phyloP scores from a whole-genome alignment of 257 asterid species.

The Rauvolfia tetraphylla region DNA sequence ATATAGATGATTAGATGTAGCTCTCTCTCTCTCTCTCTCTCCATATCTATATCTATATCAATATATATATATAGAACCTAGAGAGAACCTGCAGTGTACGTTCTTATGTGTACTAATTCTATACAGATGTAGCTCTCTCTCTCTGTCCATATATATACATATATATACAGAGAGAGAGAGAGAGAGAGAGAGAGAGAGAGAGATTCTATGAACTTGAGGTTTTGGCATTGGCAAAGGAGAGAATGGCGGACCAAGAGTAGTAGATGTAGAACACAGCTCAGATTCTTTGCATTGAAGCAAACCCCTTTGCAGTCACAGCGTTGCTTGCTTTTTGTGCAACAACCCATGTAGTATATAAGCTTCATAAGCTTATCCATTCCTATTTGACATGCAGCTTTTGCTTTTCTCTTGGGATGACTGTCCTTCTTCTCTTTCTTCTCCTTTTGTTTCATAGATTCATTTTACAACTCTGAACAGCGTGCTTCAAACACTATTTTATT shows the following conservation, averaged over 20 bases:
- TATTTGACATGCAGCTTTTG: conserved; percentile 26
- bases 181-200: no score
- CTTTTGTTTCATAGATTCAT: neutral
- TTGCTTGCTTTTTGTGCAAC: conserved; percentile 39
- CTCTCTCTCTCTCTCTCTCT: neutral
- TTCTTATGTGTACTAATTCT: no score
- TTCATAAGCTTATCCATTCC: conserved; percentile 31
- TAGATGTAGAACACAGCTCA: conserved; percentile 21
- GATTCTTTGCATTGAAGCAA: conserved; percentile 34
- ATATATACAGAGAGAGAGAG: neutral
- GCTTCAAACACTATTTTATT: neutral
- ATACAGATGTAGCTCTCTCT: neutral
- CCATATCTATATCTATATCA: neutral
- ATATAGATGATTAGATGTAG: neutral
- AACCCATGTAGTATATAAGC: conserved; percentile 22
- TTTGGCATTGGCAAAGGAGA: neutral
- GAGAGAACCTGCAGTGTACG: neutral
- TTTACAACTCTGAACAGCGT: conserved; percentile 8
- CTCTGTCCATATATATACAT: neutral
- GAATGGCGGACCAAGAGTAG: conserved; percentile 2
- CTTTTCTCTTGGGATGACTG: conserved; percentile 27
- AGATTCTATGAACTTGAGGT: neutral
- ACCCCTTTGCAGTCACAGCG: conserved; percentile 13
- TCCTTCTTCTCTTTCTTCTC: neutral
- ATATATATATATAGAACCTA: neutral